Evolutionary conservation across 2,329 filamentous ascomycete genomes (phyloP), one percentile per base, ranked within the genome.

Genomic region (Pyrenophora tritici-repentis): DNA sequence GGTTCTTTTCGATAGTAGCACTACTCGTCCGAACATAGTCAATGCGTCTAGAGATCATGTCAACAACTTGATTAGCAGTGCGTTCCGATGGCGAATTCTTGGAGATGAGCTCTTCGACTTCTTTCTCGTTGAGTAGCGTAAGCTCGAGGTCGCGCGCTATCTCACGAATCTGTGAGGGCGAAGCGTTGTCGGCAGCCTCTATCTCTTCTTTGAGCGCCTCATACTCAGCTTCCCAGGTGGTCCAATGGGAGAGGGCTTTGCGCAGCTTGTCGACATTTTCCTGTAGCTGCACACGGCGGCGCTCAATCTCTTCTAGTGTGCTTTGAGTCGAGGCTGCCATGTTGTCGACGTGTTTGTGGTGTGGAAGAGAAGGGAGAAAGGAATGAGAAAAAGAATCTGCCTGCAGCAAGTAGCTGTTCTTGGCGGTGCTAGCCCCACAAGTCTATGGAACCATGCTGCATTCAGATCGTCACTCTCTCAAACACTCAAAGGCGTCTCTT

Each of bases 11-110:
- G 49, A 96, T 77, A 0, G 85, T 88, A 41, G 81, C 76, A 47
- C 93, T 83, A 73, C 96, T 97, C 68, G 88, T 86, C 66, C 86
- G 84, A 47, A 97, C 91, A 72, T 97, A 97, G 72, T 97, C 92
- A 68, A 96, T 84, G 35, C 94, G 84, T 50, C 90, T 86, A 17
- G 83, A 81, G 37, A 96, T 81, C 18, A 89, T 74, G 63, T 83
- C 83, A 55, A 87, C 70, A 50, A 94, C 83, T 67, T 92, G 86
- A 43, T 81, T 76, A 51, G 79, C 78, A 37, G 79, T 79, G 62
- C 85, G 83, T 36, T 74, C 72, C 38, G 76, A 67, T 14, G 66
- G 66, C 50, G 71, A 66, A 40, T 75, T 75, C 42, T 75, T 68
- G 12, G 81, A 80, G 14, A 85, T 70, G 12, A 87, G 75, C 14